These are phyloP conservation scores for rapeseed (Brassica napus) DNA, from an alignment of 345 rosid species.

Conservation along the genomic window Da-Ae NC_063451.1:47019001-47019500, in stretches of 20 bases:
- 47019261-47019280: too few species aligned
- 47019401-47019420: not conserved
- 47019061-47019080: not conserved
- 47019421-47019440: not conserved
- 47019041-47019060: not conserved
- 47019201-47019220: not conserved
- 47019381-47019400: not conserved
- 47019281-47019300: too few species aligned
- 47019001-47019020: constrained; percentile 11
- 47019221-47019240: not conserved
- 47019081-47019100: constrained; percentile 22
- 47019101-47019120: not conserved
- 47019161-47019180: not conserved
- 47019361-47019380: not conserved
- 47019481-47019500: not conserved
- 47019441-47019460: not conserved
- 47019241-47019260: too few species aligned
- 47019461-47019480: not conserved
- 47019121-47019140: not conserved
- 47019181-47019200: not conserved
- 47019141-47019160: not conserved
- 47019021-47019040: constrained; percentile 7
- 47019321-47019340: not conserved
- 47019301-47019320: not conserved
- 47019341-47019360: not conserved